Evolutionary conservation across 768 basidiomycete species (phyloP), one percentile per base, ranked within the genome.

Genomic region (Lepiota venenata): DNA sequence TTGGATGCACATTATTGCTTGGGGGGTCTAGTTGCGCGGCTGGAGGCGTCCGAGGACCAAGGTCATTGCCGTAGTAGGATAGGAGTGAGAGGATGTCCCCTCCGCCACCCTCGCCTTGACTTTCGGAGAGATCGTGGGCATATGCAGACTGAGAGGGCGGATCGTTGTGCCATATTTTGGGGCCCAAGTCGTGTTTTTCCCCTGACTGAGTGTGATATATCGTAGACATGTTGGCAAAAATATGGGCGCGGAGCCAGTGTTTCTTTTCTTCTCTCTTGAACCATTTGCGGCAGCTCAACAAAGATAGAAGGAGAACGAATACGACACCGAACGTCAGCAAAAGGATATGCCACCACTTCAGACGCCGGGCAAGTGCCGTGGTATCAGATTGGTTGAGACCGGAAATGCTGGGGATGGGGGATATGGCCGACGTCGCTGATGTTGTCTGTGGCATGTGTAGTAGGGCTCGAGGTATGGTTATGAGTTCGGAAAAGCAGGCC

Each of bases 261-360:
- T 8, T 83, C 61, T 49, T 32, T 83, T 77, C 10, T 79, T 83
- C 25, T 87, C 79, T 78, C 61, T 85, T 81, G 40, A 81, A 82
- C 36, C 80, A 81, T 4, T 87, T 77, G 20, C 90, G 82, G 82
- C 85, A 91, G 59, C 76, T 77, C 73, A 81, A 77, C 55, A 93
- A 65, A 55, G 90, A 64, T 42, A 78, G 70, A 45, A 91, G 58
- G 66, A 90, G 85, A 68, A 93, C 85, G 69, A 91, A 87, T 11
- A 85, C 86, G 65, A 85, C 88, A 11, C 89, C 88, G 27, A 92
- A 81, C 1, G 83, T 76, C 87, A 92, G 91, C 58, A 92, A 79
- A 37, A 93, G 73, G 58, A 92, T 91, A 69, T 92, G 77, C 90
- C 91, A 92, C 91, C 91, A 93, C 55, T 76, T 68, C 2, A 91